phyloP scores from a whole-genome alignment of 2,329 filamentous ascomycete genomes.

The Chrysosporium queenslandicum region DNA sequence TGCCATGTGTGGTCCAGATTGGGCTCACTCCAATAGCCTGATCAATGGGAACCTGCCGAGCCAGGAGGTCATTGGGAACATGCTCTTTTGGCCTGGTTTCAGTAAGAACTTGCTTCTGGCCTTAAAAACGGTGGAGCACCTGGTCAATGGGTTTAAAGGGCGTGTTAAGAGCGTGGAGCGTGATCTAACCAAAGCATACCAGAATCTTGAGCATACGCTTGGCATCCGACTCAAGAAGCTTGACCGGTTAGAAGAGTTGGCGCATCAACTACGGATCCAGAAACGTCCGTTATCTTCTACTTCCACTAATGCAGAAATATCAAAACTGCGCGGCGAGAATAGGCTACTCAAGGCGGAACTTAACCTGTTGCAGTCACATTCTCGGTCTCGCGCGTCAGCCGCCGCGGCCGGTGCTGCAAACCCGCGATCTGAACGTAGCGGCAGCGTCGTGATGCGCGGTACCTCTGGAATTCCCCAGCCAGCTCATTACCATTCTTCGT shows the following conservation, averaged over 20 bases:
- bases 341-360: slow-evolving; percentile 52
- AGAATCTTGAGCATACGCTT: slow-evolving; percentile 69
- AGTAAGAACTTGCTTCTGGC: slow-evolving; percentile 80
- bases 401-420: slow-evolving; percentile 23
- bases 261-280: slow-evolving; percentile 49
- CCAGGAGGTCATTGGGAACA: slow-evolving; percentile 73
- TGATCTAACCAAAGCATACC: slow-evolving; percentile 84
- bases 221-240: slow-evolving; percentile 73
- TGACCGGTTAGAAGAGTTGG: slow-evolving; percentile 71
- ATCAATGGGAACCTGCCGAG: slow-evolving; percentile 81
- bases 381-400: slow-evolving; percentile 43
- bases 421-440: slow-evolving; percentile 23
- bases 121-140: slow-evolving; percentile 73
- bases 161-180: slow-evolving; percentile 79
- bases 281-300: slow-evolving; percentile 25
- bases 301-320: slow-evolving; percentile 43
- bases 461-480: slow-evolving; percentile 28
- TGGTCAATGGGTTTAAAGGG: slow-evolving; percentile 66
- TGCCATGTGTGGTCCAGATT: slow-evolving; percentile 76
- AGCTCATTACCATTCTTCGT: slow-evolving; percentile 26
- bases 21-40: slow-evolving; percentile 79
- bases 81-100: slow-evolving; percentile 67
- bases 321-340: slow-evolving; percentile 51
- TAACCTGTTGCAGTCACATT: slow-evolving; percentile 58
- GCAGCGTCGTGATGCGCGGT: slow-evolving; percentile 22